A percentile compares a stretch with the other conserved stretches of the same genome.
Evolutionary conservation across 352 stramenopile species (phyloP).

Genomic region (Elongisporangium senticosum): DNA sequence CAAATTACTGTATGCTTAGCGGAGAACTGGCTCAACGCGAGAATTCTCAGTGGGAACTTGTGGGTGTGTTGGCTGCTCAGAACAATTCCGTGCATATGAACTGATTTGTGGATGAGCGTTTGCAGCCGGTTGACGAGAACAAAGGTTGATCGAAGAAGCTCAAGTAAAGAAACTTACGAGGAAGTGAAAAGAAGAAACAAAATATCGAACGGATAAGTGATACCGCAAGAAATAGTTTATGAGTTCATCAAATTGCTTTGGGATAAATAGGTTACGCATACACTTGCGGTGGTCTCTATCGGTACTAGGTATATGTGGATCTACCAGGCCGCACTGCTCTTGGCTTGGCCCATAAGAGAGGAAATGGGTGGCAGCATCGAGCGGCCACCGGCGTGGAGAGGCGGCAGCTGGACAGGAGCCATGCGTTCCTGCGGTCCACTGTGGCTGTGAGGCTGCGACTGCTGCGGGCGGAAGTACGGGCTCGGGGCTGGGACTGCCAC

Average conservation of each 20-base stretch:
- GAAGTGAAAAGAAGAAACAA: no score
- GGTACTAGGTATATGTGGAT: neutral
- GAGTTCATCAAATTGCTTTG: neutral
- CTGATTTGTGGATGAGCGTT: neutral
- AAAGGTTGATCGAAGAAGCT: neutral
- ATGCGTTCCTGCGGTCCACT: neutral
- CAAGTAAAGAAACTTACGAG: no score
- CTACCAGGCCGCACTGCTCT: constrained; percentile 3
- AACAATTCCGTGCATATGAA: neutral
- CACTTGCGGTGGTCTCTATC: neutral
- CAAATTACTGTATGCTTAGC: no score
- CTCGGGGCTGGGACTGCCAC: neutral
- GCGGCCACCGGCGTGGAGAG: constrained; percentile 25
- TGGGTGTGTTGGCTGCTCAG: neutral
- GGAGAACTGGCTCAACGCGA: neutral
- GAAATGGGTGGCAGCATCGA: constrained; percentile 47
- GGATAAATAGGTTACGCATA: neutral
- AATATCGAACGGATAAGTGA: no score
- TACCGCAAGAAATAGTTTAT: no score
- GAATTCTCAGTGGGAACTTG: no score
- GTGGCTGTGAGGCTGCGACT: constrained; percentile 1
- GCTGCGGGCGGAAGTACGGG: constrained; percentile 3
- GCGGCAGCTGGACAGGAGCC: constrained; percentile 17
- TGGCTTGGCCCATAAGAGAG: constrained; percentile 25
- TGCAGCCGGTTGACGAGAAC: no score